These are phyloP conservation scores for Beauveria scarabaeidicola DNA, from an alignment of 2,329 filamentous ascomycete genomes.

Conservation along the genomic window DNA sequence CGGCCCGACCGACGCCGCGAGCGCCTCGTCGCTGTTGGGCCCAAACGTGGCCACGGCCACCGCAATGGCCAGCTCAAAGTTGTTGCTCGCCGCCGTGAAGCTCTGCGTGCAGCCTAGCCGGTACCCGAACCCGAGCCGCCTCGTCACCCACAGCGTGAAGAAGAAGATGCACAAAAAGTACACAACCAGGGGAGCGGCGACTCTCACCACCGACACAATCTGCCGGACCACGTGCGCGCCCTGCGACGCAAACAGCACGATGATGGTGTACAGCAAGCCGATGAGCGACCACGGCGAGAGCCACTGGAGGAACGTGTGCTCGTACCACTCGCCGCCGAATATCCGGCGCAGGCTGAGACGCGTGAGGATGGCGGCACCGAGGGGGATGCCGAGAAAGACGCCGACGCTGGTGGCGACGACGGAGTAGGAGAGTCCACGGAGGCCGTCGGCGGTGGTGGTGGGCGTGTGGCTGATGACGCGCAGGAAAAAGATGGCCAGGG, in stretches of 20 bases:
- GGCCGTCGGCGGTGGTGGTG: conserved; percentile 19
- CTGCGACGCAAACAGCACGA: conserved; percentile 70
- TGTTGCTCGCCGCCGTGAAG: conserved; percentile 75
- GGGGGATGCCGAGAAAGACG: conserved; percentile 68
- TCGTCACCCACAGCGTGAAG: conserved; percentile 48
- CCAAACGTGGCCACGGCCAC: conserved; percentile 70
- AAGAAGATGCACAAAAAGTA: conserved; percentile 68
- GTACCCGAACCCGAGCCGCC: conserved; percentile 59
- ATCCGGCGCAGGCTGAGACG: conserved; percentile 41
- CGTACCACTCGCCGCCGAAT: conserved; percentile 50
- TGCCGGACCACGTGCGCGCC: conserved; percentile 63
- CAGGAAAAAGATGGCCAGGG: conserved; percentile 55
- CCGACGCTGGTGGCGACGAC: conserved; percentile 64
- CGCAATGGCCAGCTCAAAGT: conserved; percentile 72
- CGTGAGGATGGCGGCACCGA: conserved; percentile 51
- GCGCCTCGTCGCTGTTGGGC: conserved; percentile 59
- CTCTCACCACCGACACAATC: conserved; percentile 65
- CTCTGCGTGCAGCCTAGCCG: conserved; percentile 59
- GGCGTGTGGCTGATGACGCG: conserved; percentile 46
- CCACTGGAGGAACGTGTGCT: conserved; percentile 55
- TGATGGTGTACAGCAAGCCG: conserved; percentile 69
- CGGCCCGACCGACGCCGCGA: conserved; percentile 68
- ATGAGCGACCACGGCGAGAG: conserved; percentile 62
- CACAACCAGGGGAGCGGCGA: conserved; percentile 63
- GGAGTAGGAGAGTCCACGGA: conserved; percentile 38